Evolutionary conservation across 306 rosid species (phyloP).

Genomic region (Arachis hypogaea): DNA sequence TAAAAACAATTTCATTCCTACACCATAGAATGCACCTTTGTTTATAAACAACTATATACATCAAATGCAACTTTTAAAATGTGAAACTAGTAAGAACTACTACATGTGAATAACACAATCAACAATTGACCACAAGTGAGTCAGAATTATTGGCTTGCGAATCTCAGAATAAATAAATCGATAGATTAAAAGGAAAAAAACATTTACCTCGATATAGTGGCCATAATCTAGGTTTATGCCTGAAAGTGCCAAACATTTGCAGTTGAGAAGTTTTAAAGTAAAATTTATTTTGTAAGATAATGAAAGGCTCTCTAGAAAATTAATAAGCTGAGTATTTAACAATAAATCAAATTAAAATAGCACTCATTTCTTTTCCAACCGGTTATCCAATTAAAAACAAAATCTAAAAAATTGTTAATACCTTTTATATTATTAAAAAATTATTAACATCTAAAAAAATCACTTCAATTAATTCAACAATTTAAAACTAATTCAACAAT

Average conservation of each 20-base stretch:
- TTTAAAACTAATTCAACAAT: too few relatives aligned
- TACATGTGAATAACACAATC: constrained; percentile 13
- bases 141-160: constrained; percentile 25
- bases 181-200: constrained; percentile 1
- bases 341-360: constrained; percentile 35
- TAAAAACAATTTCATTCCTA: too few relatives aligned
- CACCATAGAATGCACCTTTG: background rate
- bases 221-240: constrained; percentile 84
- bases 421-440: too few relatives aligned
- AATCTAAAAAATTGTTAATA: too few relatives aligned
- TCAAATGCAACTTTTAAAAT: constrained; percentile 20
- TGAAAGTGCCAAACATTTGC: constrained; percentile 49
- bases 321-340: constrained; percentile 11
- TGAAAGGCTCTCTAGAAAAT: constrained; percentile 19
- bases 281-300: constrained; percentile 33
- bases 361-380: constrained; percentile 68
- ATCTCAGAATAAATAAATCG: constrained; percentile 4
- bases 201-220: constrained; percentile 88
- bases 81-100: constrained; percentile 10
- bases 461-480: too few relatives aligned
- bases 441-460: too few relatives aligned
- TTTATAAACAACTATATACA: constrained; percentile 30
- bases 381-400: too few relatives aligned
- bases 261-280: constrained; percentile 1
- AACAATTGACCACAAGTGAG: constrained; percentile 1